phyloP scores from a whole-genome alignment of 305 asterid species.

The Euphrasia arctica region DNA sequence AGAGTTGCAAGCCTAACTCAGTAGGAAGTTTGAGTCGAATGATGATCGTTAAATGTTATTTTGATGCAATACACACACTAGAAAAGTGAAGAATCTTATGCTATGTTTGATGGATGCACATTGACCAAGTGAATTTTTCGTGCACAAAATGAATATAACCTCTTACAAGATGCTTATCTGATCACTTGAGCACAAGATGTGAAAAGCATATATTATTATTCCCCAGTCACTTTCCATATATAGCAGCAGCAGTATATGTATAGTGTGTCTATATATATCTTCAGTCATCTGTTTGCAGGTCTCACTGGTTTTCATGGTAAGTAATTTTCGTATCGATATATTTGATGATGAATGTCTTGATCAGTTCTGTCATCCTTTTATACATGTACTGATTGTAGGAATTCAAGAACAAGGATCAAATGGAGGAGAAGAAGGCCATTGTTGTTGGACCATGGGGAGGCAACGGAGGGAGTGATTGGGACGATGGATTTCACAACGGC shows the following conservation, averaged over 20 bases:
- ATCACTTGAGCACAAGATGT: conserved; percentile 14
- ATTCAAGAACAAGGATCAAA: conserved; percentile 22
- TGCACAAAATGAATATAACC: not conserved
- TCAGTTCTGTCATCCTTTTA: not conserved
- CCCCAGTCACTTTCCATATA: not conserved
- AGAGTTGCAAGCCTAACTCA: too few relatives aligned
- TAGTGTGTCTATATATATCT: not conserved
- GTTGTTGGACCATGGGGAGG: conserved; percentile 77
- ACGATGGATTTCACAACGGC: conserved; percentile 55
- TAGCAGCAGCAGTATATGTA: not conserved
- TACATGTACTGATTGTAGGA: conserved; percentile 14
- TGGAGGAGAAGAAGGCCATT: conserved; percentile 32
- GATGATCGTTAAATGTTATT: too few relatives aligned
- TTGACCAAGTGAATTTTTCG: too few relatives aligned
- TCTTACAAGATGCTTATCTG: conserved; percentile 11
- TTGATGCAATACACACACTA: too few relatives aligned
- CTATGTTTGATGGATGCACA: too few relatives aligned
- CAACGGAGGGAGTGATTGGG: conserved; percentile 56
- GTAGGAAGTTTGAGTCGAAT: too few relatives aligned
- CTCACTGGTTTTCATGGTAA: not conserved
- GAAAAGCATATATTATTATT: not conserved
- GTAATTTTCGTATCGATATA: not conserved
- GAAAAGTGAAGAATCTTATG: too few relatives aligned
- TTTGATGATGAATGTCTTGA: not conserved
- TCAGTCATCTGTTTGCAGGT: not conserved